A percentile compares a stretch with the other conserved stretches of the same genome.
Evolutionary conservation across 352 stramenopile species (phyloP).

Genomic region (Phytopythium helicoides): DNA sequence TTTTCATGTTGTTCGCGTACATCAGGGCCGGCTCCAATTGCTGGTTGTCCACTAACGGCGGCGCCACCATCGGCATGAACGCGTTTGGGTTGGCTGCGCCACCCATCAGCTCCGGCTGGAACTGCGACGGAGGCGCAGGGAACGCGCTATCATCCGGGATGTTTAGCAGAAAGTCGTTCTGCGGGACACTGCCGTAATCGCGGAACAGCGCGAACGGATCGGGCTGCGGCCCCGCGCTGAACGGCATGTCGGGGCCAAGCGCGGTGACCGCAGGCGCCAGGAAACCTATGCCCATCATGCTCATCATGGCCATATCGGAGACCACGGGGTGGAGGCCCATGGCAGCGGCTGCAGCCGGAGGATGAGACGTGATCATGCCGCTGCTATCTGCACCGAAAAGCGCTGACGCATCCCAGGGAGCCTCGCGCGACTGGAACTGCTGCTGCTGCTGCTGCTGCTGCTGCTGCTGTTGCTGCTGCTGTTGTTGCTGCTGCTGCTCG

Average conservation of each 20-base stretch:
- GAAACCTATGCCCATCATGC: slow-evolving; percentile 2
- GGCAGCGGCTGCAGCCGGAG: slow-evolving; percentile 5
- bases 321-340: slow-evolving; percentile 15
- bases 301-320: slow-evolving; percentile 4
- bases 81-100: not conserved
- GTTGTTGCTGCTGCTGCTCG: slow-evolving; percentile 10
- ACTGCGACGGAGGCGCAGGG: not conserved
- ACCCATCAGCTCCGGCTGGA: not conserved
- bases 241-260: too few relatives aligned
- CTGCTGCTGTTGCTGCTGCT: too few relatives aligned
- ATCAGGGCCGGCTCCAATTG: not conserved
- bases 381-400: slow-evolving; percentile 6
- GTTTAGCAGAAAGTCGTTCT: slow-evolving; percentile 14
- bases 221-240: slow-evolving; percentile 9
- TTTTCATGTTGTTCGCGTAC: slow-evolving; percentile 11
- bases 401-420: slow-evolving; percentile 15
- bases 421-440: not conserved
- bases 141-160: slow-evolving; percentile 4
- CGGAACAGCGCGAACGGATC: slow-evolving; percentile 18
- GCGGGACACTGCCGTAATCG: slow-evolving; percentile 12
- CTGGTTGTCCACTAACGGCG: slow-evolving; percentile 6
- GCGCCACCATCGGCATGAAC: not conserved
- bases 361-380: slow-evolving; percentile 10
- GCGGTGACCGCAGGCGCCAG: not conserved
- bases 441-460: slow-evolving; percentile 9